A percentile compares a stretch with the other conserved stretches of the same genome.
These are phyloP conservation scores for Geranium rotundifolium DNA, from an alignment of 345 rosid species.

Conservation along the genomic window DNA sequence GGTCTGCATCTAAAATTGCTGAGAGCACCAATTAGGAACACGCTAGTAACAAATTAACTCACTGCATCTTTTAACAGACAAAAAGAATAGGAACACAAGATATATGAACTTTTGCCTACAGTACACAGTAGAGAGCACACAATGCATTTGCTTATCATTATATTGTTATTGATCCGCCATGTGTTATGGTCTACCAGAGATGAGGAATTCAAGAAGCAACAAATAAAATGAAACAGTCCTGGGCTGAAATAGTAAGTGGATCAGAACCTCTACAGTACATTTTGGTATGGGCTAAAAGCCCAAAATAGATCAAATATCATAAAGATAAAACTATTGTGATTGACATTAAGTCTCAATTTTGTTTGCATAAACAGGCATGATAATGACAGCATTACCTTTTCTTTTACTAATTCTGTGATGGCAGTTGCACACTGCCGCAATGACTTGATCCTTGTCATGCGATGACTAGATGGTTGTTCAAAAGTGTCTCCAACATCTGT, in stretches of 20 bases:
- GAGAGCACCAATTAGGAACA: not conserved
- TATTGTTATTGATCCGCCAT: not conserved
- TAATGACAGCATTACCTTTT: slow-evolving; percentile 35
- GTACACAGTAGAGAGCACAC: not conserved
- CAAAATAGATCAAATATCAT: not conserved
- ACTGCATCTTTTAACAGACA: not conserved
- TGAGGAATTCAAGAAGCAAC: not conserved
- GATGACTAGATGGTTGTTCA: slow-evolving; percentile 62
- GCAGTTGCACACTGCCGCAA: slow-evolving; percentile 64
- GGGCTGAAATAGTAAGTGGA: not conserved
- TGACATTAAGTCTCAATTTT: too few species aligned
- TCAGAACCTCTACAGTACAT: not conserved
- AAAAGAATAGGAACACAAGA: not conserved
- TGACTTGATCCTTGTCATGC: slow-evolving; percentile 70
- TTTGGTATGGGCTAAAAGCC: not conserved
- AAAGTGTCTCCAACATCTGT: slow-evolving; percentile 54
- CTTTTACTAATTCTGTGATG: slow-evolving; percentile 52
- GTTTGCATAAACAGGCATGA: not conserved
- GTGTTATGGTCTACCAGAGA: not conserved
- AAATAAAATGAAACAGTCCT: not conserved
- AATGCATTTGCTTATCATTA: not conserved
- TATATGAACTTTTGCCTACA: not conserved
- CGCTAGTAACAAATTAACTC: not conserved
- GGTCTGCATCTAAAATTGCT: not conserved
- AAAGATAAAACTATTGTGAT: too few species aligned